Conservation (phyloP, 2,329 filamentous ascomycete species). For the Colletotrichum tropicale region DNA sequence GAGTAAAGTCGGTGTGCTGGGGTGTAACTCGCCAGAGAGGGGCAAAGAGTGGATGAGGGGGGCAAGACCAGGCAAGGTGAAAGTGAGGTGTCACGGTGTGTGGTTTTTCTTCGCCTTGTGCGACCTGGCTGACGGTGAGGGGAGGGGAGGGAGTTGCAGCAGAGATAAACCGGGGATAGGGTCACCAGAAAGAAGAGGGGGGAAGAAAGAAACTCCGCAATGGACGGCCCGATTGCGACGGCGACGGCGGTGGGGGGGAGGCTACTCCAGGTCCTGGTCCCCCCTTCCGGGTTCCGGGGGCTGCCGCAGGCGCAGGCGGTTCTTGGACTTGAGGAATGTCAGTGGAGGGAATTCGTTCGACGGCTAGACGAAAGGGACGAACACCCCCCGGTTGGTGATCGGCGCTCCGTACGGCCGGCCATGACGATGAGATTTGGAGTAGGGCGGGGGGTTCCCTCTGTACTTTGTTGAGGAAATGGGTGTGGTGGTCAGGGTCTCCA, state of each 20-base stretch:
- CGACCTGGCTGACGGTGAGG: not conserved
- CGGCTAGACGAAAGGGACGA: not conserved
- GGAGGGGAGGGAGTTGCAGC: not conserved
- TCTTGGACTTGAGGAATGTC: not conserved
- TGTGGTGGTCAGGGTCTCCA: not conserved
- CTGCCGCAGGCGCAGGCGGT: not conserved
- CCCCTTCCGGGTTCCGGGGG: not conserved
- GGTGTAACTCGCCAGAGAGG: not conserved
- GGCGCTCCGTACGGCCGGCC: conserved; percentile 11
- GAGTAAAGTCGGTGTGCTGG: conserved; percentile 1
- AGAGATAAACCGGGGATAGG: not conserved
- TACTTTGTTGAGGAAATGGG: not conserved
- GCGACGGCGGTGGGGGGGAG: not conserved
- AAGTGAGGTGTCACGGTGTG: not conserved
- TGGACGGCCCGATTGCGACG: not conserved
- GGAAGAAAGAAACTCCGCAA: not conserved
- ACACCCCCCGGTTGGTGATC: conserved; percentile 5
- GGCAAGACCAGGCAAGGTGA: not conserved
- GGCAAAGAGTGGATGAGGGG: not conserved
- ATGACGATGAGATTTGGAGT: not conserved
- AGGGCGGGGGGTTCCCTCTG: not conserved
- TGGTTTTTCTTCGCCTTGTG: not conserved
- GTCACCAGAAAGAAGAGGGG: not conserved
- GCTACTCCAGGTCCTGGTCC: not conserved
- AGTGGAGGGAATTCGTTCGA: not conserved